These are phyloP conservation scores for Amanita fuliginea DNA, from an alignment of 768 basidiomycete genomes.

Conservation along the genomic window DNA sequence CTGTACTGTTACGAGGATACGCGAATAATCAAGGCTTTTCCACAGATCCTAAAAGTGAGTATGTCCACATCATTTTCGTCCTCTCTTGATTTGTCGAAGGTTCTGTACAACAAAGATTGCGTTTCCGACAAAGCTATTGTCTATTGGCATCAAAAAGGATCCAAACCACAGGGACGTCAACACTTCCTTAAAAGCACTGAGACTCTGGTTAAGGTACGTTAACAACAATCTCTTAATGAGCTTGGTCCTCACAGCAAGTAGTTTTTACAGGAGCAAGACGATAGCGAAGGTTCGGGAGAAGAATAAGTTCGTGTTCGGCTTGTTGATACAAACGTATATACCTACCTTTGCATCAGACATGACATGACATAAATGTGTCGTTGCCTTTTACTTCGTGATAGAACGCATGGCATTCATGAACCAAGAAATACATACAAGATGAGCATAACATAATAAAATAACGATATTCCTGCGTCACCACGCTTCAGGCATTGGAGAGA, in stretches of 20 bases:
- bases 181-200: slow-evolving; percentile 89
- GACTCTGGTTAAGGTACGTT: slow-evolving; percentile 73
- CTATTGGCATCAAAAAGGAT: slow-evolving; percentile 97
- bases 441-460: neutral
- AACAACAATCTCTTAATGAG: neutral
- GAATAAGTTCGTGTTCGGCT: slow-evolving; percentile 29
- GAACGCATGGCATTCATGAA: neutral
- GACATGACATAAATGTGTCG: neutral
- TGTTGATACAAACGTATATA: neutral
- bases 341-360: neutral
- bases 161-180: slow-evolving; percentile 90
- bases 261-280: slow-evolving; percentile 89
- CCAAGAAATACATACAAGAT: neutral
- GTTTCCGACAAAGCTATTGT: slow-evolving; percentile 94
- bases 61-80: slow-evolving; percentile 4
- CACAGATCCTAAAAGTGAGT: slow-evolving; percentile 79
- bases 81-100: slow-evolving; percentile 29
- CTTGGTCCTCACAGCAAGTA: slow-evolving; percentile 18
- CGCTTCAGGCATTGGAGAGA: slow-evolving; percentile 70
- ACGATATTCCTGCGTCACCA: slow-evolving; percentile 38
- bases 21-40: slow-evolving; percentile 89
- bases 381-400: neutral
- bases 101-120: slow-evolving; percentile 93
- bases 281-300: slow-evolving; percentile 70
- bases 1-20: slow-evolving; percentile 96